Conservation (phyloP, 768 basidiomycete genomes). For the Mycena epipterygia region DNA sequence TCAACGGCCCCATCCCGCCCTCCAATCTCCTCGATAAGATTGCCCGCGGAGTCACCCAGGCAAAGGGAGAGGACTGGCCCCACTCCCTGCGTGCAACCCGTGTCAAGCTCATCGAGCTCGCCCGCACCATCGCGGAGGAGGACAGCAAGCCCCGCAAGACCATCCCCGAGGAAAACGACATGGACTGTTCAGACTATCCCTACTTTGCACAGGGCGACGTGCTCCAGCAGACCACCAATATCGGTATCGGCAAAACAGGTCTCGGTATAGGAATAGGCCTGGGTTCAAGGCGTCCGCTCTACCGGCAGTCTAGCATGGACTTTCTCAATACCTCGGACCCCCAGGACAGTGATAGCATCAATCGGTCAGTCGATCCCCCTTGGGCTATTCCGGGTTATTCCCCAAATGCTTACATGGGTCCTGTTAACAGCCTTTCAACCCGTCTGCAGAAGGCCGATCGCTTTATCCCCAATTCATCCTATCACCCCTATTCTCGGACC, state of each 20-base stretch:
- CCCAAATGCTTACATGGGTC: slow-evolving; percentile 30
- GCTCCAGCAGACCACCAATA: slow-evolving; percentile 63
- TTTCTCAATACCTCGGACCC: slow-evolving; percentile 72
- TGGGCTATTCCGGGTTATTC: slow-evolving; percentile 33
- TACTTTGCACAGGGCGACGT: slow-evolving; percentile 54
- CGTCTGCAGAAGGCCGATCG: slow-evolving; percentile 77
- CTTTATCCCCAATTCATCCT: slow-evolving; percentile 60
- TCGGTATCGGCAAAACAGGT: slow-evolving; percentile 51
- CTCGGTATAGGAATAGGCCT: slow-evolving; percentile 41
- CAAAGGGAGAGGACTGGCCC: slow-evolving; percentile 86
- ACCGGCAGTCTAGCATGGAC: slow-evolving; percentile 91
- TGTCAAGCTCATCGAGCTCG: slow-evolving; percentile 83
- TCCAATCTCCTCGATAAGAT: slow-evolving; percentile 91
- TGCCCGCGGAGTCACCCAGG: slow-evolving; percentile 79
- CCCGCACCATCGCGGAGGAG: slow-evolving; percentile 75
- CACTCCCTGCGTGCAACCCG: slow-evolving; percentile 88
- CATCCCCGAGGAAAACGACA: slow-evolving; percentile 61
- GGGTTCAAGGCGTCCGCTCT: slow-evolving; percentile 67
- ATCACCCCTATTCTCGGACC: slow-evolving; percentile 72
- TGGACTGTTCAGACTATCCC: slow-evolving; percentile 34
- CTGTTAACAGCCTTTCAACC: slow-evolving; percentile 66
- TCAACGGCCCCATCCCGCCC: slow-evolving; percentile 86
- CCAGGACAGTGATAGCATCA: slow-evolving; percentile 68
- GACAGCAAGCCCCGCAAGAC: slow-evolving; percentile 55
- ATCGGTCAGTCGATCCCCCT: slow-evolving; percentile 62